These are phyloP conservation scores for Xylariaceae sp. DNA, from an alignment of 2,329 filamentous ascomycete species.

Conservation along the genomic window DNA sequence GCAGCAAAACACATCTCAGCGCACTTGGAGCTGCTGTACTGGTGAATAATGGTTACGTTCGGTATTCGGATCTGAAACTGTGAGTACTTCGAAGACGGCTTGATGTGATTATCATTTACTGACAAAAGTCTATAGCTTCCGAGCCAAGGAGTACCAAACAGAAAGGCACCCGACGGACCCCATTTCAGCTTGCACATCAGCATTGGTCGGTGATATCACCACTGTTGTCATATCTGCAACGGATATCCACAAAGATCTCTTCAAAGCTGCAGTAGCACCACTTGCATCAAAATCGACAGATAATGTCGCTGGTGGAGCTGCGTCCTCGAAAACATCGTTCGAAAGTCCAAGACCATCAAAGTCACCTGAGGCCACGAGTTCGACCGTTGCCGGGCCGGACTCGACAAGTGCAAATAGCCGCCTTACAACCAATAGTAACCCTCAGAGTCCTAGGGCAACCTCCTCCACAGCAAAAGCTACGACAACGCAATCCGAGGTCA, in stretches of 20 bases:
- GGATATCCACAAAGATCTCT: slow-evolving; percentile 59
- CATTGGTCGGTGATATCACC: slow-evolving; percentile 75
- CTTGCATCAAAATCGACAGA: slow-evolving; percentile 23
- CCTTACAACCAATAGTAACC: slow-evolving; percentile 15
- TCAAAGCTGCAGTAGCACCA: slow-evolving; percentile 34
- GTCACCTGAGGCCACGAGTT: slow-evolving; percentile 1
- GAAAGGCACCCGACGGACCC: slow-evolving; percentile 76
- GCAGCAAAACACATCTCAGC: slow-evolving; percentile 62
- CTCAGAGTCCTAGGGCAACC: slow-evolving; percentile 11
- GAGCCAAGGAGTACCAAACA: slow-evolving; percentile 62
- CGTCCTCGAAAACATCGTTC: slow-evolving; percentile 6
- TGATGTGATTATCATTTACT: background rate
- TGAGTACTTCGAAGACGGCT: slow-evolving; percentile 38
- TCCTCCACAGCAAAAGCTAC: slow-evolving; percentile 7
- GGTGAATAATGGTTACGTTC: slow-evolving; percentile 57
- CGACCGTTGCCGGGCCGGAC: slow-evolving; percentile 6
- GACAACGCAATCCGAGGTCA: slow-evolving; percentile 17
- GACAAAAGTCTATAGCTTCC: slow-evolving; percentile 37
- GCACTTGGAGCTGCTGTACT: slow-evolving; percentile 66
- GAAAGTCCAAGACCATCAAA: slow-evolving; percentile 10
- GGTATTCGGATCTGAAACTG: slow-evolving; percentile 68
- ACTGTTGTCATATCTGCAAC: slow-evolving; percentile 77
- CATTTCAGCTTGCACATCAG: slow-evolving; percentile 68
- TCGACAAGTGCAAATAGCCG: slow-evolving; percentile 17
- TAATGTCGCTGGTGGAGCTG: slow-evolving; percentile 10